Base-by-base conservation (phyloP, 768 basidiomycete species). In the Rhodotorula graminis region DNA sequence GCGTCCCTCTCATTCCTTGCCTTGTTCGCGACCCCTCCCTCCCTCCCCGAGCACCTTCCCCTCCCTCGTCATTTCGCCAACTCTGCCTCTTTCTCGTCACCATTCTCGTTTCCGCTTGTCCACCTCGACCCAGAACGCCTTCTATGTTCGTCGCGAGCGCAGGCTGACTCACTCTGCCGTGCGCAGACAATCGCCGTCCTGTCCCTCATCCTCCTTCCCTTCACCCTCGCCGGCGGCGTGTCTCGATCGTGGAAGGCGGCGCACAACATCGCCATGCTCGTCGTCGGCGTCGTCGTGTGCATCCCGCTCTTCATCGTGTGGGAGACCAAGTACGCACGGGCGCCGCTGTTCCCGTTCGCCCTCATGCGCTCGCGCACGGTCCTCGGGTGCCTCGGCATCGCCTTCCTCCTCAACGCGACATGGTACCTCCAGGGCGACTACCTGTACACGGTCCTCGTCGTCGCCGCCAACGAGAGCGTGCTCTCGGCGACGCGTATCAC, bases 131-230 rank as follows among this genome's bases (percentile, higher is more conserved):
- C n/a, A n/a, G n/a, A n/a, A n/a, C n/a, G n/a, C n/a, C n/a, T n/a
- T n/a, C n/a, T n/a, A n/a, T n/a, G n/a, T n/a, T n/a, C n/a, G n/a
- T n/a, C n/a, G n/a, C n/a, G n/a, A n/a, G n/a, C n/a, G n/a, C n/a
- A 37, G 37, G 37, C 44, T 46, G 44, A 46, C 44, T 12, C 44
- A 12, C 18, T 46, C 44, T 8, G 15, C 42, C 42, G 42, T 15
- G 1, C 21, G 29, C 31, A 65, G 64, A n/a, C 80, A 49, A 67
- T 73, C 57, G 79, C 75, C 10, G 64, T 73, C n/a, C 72, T 80
- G 31, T 65, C 77, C 2, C 63, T 82, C n/a, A 77, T 82, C 75
- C 78, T 82, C 21, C 67, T 81, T 1, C 81, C 81, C 0, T 79
- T 82, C 70, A 79, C 81, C 0, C 74, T 82, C 42, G 81, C 80